Conservation (phyloP, 768 basidiomycete genomes). For the Russula foetens region DNA sequence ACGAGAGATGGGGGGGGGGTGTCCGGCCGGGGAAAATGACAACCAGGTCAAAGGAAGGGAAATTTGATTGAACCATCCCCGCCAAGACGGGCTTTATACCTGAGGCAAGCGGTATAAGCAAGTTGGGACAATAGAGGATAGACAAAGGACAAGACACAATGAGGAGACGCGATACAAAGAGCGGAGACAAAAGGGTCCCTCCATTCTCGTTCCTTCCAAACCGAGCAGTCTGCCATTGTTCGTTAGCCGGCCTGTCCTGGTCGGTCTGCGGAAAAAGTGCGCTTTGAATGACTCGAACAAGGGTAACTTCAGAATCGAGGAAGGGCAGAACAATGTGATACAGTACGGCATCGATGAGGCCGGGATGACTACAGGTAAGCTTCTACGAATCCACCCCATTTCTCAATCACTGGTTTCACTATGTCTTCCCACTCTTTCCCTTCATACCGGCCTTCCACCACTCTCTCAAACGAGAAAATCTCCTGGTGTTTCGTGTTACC, state of each 20-base stretch:
- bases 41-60: slow-evolving; percentile 14
- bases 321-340: too few species aligned
- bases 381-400: slow-evolving; percentile 64
- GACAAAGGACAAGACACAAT: slow-evolving; percentile 1
- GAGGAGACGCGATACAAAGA: background rate
- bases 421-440: slow-evolving; percentile 69
- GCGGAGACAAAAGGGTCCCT: background rate
- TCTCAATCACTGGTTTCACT: slow-evolving; percentile 67
- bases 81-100: slow-evolving; percentile 5
- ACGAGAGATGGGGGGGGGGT: background rate
- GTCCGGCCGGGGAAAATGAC: background rate
- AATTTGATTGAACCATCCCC: background rate
- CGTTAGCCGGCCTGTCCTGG: too few species aligned
- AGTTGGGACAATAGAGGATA: background rate
- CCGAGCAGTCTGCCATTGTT: background rate
- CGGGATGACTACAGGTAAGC: slow-evolving; percentile 24
- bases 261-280: background rate
- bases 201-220: background rate
- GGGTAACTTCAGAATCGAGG: too few species aligned
- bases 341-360: too few species aligned
- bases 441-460: slow-evolving; percentile 42
- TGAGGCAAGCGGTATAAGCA: background rate
- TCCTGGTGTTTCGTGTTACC: slow-evolving; percentile 62
- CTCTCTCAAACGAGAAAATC: slow-evolving; percentile 65
- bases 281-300: background rate